Base-by-base conservation (phyloP, 208 protist genomes). In the Porcisia deanei region DNA sequence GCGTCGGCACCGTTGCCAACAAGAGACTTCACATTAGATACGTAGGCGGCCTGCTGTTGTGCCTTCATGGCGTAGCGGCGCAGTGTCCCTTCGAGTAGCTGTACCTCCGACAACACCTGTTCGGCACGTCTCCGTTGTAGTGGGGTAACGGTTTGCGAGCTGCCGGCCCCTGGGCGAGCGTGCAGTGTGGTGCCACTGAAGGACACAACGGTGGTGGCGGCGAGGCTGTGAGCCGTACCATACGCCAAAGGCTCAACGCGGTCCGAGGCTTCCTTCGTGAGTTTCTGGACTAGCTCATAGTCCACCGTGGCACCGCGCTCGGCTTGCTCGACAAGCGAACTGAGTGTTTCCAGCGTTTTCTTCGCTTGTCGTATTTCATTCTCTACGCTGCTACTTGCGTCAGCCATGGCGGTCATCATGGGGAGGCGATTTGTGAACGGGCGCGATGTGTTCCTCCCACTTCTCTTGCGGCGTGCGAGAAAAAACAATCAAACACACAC, bases 41-140 rank as follows among this genome's bases (percentile, higher is more conserved):
- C 72, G 55, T 90, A 77, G 39, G n/a, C 68, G 20, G 83, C 60
- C 18, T 70, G 77, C 76, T 86, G 81, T 74, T 90, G 73, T 2
- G 65, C 57, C 60, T 89, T 92, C 1, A 79, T 78, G 34, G 81
- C 70, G 55, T 82, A 79, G 8, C 84, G 85, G 57, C 80, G 73
- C 45, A 96, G 49, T 10, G 82, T 75, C 53, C 75, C 71, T 57
- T 90, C 84, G n/a, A 85, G 85, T 25, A 92, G 66, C 69, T 85
- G 82, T 53, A 94, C 68, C 82, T 94, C 89, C 12, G 85, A 85
- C 1, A 91, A 78, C 54, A 93, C 76, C 71, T 93, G 89, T 61
- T 90, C 79, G 20, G 90, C 92, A 9, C 79, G 82, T 6, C 87
- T 88, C 3, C 81, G 78, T 68, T 96, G 90, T 30, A 94, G 75